Evolutionary conservation across 805 yeast genomes (phyloP).

Genomic region (Barnettozyma populi): DNA sequence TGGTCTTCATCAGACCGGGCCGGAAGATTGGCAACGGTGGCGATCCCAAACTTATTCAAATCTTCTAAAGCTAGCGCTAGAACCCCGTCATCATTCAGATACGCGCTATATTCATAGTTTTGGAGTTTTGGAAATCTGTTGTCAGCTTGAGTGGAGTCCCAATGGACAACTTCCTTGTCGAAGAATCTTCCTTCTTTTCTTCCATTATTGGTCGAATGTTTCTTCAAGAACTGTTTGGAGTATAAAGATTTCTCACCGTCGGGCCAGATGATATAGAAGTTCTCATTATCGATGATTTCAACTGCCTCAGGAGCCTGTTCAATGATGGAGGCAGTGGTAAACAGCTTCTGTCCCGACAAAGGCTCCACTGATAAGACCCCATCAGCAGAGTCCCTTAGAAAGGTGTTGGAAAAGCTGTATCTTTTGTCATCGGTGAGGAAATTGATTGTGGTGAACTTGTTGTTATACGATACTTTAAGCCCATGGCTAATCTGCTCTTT

Average conservation of each 20-base stretch:
- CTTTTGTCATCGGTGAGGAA: constrained; percentile 9
- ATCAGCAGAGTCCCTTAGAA: constrained; percentile 61
- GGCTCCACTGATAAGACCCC: constrained; percentile 46
- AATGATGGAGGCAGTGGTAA: constrained; percentile 51
- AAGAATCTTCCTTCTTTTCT: constrained; percentile 29
- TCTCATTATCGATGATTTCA: constrained; percentile 28
- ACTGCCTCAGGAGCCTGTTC: constrained; percentile 29
- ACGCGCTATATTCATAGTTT: constrained; percentile 9
- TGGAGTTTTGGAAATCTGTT: constrained; percentile 15
- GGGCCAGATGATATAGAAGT: constrained; percentile 41
- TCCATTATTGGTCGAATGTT: constrained; percentile 32
- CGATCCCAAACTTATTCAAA: constrained; percentile 52
- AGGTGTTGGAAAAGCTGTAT: constrained; percentile 36
- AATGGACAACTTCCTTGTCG: constrained; percentile 37
- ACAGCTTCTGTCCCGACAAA: constrained; percentile 52
- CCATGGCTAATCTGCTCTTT: constrained; percentile 1
- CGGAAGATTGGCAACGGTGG: constrained; percentile 51
- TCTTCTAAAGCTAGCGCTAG: constrained; percentile 36
- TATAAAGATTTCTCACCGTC: constrained; percentile 42
- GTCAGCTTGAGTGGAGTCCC: constrained; percentile 31
- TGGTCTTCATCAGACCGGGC: constrained; percentile 28
- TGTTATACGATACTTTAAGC: constrained; percentile 4
- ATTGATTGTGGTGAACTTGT: constrained; percentile 9
- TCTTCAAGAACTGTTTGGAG: constrained; percentile 40
- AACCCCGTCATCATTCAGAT: constrained; percentile 10